These are phyloP conservation scores for Aspergillus transmontanensis DNA, from an alignment of 2,329 filamentous ascomycete species.

Conservation along the genomic window DNA sequence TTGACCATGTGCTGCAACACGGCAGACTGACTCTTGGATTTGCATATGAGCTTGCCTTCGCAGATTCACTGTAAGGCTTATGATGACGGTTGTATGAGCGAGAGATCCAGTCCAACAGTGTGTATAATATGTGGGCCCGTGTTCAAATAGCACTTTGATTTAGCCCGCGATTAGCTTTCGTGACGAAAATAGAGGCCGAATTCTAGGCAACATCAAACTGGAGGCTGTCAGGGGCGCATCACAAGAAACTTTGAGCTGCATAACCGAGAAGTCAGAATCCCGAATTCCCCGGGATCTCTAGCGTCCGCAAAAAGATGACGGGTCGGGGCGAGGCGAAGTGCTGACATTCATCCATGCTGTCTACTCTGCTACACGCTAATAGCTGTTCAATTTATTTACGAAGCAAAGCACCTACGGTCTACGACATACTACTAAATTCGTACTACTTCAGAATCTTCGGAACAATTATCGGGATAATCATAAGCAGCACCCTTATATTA, in stretches of 20 bases:
- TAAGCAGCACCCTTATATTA: too few relatives aligned
- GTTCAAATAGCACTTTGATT: neutral
- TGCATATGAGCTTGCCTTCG: constrained; percentile 8
- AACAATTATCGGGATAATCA: too few relatives aligned
- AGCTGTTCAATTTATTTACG: too few relatives aligned
- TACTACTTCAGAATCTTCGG: too few relatives aligned
- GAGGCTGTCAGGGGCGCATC: neutral
- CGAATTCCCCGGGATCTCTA: too few relatives aligned
- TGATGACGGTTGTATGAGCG: neutral
- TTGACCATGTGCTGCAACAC: constrained; percentile 7
- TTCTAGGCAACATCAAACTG: neutral
- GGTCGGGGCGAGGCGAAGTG: too few relatives aligned
- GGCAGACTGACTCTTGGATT: constrained; percentile 5
- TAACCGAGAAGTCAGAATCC: too few relatives aligned
- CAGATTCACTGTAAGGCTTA: neutral
- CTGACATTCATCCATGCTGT: too few relatives aligned
- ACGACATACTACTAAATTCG: too few relatives aligned
- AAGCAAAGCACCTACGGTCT: too few relatives aligned
- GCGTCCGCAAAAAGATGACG: too few relatives aligned
- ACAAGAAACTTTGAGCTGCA: neutral
- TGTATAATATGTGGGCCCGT: neutral
- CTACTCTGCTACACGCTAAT: too few relatives aligned
- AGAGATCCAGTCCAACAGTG: neutral
- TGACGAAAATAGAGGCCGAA: neutral
- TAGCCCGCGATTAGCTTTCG: accelerated